Conservation (phyloP, 805 yeast species). For the Monosporozyma aquatica region DNA sequence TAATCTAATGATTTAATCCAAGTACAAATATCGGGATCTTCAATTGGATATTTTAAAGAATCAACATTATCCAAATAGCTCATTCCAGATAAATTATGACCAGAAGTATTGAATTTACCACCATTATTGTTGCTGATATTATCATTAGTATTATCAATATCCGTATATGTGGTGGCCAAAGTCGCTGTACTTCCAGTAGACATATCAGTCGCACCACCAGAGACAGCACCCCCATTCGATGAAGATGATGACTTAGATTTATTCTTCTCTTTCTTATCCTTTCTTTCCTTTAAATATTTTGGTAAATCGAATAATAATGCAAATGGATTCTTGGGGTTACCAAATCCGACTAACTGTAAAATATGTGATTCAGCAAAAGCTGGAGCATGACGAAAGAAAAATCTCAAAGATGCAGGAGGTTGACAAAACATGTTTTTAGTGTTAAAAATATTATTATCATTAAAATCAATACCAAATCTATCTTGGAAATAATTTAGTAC, state of each 20-base stretch:
- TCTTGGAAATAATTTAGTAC: slow-evolving; percentile 58
- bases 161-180: slow-evolving; percentile 4
- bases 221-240: neutral
- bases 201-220: too few species aligned
- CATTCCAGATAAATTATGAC: slow-evolving; percentile 3
- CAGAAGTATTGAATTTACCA: neutral
- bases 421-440: slow-evolving; percentile 34
- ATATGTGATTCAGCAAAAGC: slow-evolving; percentile 70
- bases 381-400: slow-evolving; percentile 71
- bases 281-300: slow-evolving; percentile 60
- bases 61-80: slow-evolving; percentile 24
- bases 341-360: slow-evolving; percentile 68
- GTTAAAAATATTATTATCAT: slow-evolving; percentile 55
- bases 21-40: slow-evolving; percentile 20
- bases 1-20: slow-evolving; percentile 53
- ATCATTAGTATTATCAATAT: neutral
- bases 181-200: slow-evolving; percentile 3
- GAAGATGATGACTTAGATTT: slow-evolving; percentile 18
- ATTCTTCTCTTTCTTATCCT: slow-evolving; percentile 61
- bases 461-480: slow-evolving; percentile 54
- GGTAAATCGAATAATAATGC: slow-evolving; percentile 66
- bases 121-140: neutral
- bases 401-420: slow-evolving; percentile 35
- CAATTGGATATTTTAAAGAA: slow-evolving; percentile 17
- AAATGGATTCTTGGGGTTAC: slow-evolving; percentile 66